Evolutionary conservation across 2,329 filamentous ascomycete species (phyloP), one percentile per base, ranked within the genome.

Genomic region (Talaromyces sp.): DNA sequence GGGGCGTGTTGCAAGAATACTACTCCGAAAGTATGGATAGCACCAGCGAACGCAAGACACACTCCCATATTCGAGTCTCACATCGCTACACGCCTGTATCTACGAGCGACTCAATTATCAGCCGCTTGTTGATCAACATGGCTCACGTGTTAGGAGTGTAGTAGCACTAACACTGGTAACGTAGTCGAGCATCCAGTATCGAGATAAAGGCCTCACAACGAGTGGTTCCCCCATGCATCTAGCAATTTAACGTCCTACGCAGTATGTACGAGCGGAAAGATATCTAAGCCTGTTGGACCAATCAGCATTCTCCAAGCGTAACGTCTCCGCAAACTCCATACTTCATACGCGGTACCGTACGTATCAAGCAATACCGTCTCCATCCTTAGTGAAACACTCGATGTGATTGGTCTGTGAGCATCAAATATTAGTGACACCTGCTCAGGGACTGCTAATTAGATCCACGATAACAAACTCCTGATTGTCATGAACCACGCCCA

Each of bases 251-350:
- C 7, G 17, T 31, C 8, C 36, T 15, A 27, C 8, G 27, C 13
- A 13, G 22, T 40, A 58, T 29, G 5, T 43, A 29, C 15, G 58
- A 58, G 22, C 27, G 38, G 27, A 36, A 49, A n/a, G 11, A 54
- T 54, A 34, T 54, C 29, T 19, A 36, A 22, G 51, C n/a, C n/a
- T 3, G 7, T 6, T 34, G 5, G 8, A 34, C 58, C 58, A 60
- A 61, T 61, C 45, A 49, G 22, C 22, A 22, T 31, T 51, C 11
- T 34, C 25, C 17, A 0, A 34, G 40, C 11, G 3, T 29, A 49
- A 25, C 11, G 59, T 61, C 60, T 51, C 47, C 60, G 47, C 47
- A 62, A 54, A 62, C 47, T 62, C 31, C 45, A 53, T 53, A 15
- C 2, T 53, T 22, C 25, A 38, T 36, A 25, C 58, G 17, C 15